These are phyloP conservation scores for Agrocybe pediades DNA, from an alignment of 768 basidiomycete species.

Conservation along the genomic window DNA sequence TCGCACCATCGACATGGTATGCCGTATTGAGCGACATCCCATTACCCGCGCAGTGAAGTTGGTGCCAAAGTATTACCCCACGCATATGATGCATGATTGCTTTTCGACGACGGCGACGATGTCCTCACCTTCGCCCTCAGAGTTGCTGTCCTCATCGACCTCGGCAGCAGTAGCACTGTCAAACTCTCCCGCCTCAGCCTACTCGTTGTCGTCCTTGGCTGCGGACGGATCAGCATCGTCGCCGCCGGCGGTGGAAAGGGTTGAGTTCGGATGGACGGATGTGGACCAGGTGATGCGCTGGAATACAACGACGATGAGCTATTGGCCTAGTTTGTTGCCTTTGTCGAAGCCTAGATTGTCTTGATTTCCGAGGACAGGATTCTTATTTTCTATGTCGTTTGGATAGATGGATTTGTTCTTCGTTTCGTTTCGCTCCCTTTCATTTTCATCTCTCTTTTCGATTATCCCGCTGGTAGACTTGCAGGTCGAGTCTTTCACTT, in stretches of 20 bases:
- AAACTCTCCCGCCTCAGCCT: no score
- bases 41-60: conserved; percentile 7
- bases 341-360: not conserved
- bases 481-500: no score
- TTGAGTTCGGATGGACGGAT: conserved; percentile 4
- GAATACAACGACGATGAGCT: conserved; percentile 17
- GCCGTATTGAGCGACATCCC: conserved; percentile 13
- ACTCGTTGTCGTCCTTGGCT: no score
- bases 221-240: no score
- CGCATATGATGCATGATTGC: conserved; percentile 6
- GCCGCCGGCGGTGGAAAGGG: no score
- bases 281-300: conserved; percentile 7
- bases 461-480: no score
- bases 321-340: conserved; percentile 17
- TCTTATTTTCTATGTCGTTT: not conserved
- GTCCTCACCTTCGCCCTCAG: no score
- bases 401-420: not conserved
- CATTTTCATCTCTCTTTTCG: no score
- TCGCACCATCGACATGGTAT: conserved; percentile 23
- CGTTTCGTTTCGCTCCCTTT: not conserved
- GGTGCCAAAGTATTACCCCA: conserved; percentile 19
- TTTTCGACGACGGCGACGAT: no score
- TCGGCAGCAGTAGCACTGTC: no score
- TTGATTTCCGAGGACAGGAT: not conserved
- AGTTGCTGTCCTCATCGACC: no score